Conservation (phyloP, 148 eudicot genomes). For the Arbutus unedo region DNA sequence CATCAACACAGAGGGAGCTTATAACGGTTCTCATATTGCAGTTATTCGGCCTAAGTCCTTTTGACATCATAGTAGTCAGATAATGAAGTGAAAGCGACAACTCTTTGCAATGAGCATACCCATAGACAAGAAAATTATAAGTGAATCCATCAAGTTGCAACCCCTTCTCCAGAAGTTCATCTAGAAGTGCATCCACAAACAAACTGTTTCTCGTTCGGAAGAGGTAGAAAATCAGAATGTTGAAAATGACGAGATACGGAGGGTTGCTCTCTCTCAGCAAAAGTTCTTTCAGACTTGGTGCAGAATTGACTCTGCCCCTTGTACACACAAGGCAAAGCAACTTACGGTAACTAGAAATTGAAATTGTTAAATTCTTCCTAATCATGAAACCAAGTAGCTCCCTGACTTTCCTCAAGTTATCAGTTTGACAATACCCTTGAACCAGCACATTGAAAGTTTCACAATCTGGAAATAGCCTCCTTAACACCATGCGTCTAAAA, state of each 20-base stretch:
- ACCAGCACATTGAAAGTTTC: constrained; percentile 42
- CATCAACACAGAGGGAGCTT: constrained; percentile 33
- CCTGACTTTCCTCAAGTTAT: constrained; percentile 30
- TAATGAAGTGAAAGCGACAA: constrained; percentile 33
- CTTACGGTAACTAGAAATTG: constrained; percentile 43
- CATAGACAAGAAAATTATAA: constrained; percentile 50
- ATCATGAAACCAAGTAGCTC: constrained; percentile 53
- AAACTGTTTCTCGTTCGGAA: constrained; percentile 29
- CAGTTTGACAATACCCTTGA: constrained; percentile 40
- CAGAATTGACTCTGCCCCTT: constrained; percentile 28
- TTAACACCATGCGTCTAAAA: constrained; percentile 27
- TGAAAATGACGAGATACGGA: constrained; percentile 35
- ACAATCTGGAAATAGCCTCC: constrained; percentile 26
- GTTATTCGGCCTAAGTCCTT: constrained; percentile 48
- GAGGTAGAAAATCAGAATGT: constrained; percentile 54
- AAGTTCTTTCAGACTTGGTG: constrained; percentile 46
- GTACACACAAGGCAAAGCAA: constrained; percentile 36
- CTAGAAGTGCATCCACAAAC: constrained; percentile 36
- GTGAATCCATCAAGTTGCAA: constrained; percentile 47
- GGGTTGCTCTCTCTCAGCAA: constrained; percentile 30
- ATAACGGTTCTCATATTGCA: constrained; percentile 53
- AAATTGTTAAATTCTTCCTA: constrained; percentile 42
- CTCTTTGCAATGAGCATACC: constrained; percentile 36
- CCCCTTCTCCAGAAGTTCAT: constrained; percentile 38
- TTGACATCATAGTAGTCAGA: constrained; percentile 39